Evolutionary conservation across 2,329 filamentous ascomycete genomes (phyloP).

Genomic region (Cercospora sojina): DNA sequence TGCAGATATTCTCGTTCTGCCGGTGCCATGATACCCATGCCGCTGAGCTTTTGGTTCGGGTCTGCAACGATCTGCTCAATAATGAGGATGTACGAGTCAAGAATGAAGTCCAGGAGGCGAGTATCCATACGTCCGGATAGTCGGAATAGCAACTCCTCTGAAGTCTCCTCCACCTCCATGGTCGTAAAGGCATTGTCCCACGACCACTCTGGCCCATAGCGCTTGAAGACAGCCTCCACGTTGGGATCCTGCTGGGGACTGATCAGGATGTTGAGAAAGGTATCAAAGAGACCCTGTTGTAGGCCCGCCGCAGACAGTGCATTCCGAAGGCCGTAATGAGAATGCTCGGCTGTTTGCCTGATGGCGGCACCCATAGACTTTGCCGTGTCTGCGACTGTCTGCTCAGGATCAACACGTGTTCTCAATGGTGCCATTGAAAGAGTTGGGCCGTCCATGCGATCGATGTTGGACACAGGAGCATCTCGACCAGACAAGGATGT

Average conservation of each 20-base stretch:
- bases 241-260: background rate
- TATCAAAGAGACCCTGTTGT: background rate
- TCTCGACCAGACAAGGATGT: background rate
- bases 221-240: background rate
- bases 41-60: background rate
- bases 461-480: background rate
- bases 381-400: background rate
- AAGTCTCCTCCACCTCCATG: background rate
- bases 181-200: background rate
- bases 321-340: background rate
- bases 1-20: background rate
- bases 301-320: background rate
- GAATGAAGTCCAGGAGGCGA: background rate
- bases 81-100: background rate
- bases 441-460: background rate
- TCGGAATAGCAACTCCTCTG: background rate
- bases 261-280: background rate
- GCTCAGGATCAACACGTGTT: background rate
- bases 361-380: background rate
- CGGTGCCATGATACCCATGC: background rate
- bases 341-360: background rate
- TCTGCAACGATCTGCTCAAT: background rate
- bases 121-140: background rate
- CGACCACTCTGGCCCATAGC: background rate
- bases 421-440: background rate